Conservation (phyloP, 768 basidiomycete genomes). For the Russula foetens region DNA sequence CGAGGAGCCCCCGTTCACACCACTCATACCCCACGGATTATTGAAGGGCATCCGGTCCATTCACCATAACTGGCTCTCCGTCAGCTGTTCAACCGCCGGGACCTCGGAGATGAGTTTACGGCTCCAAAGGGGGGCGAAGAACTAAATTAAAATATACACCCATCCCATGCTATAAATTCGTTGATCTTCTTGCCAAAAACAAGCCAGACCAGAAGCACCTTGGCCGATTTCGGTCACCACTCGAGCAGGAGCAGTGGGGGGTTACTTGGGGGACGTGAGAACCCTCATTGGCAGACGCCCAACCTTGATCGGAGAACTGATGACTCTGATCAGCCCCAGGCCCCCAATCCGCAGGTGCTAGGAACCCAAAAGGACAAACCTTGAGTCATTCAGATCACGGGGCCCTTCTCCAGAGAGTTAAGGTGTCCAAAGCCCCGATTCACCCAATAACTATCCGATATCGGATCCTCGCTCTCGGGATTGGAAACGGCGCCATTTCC, state of each 20-base stretch:
- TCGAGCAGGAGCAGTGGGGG: neutral
- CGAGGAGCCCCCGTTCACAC: neutral
- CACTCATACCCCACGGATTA: neutral
- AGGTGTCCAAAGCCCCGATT: conserved; percentile 6
- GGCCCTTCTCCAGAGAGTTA: neutral
- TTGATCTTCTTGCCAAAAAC: neutral
- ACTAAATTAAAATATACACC: conserved; percentile 12
- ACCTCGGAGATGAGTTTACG: conserved; percentile 13
- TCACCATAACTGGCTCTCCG: too few species aligned
- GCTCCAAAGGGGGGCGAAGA: neutral
- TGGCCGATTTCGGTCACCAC: conserved; percentile 8
- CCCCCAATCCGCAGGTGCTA: neutral
- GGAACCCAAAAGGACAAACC: conserved; percentile 2
- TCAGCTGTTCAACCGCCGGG: neutral
- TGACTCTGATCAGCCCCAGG: conserved; percentile 6
- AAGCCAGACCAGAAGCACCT: neutral
- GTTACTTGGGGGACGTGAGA: neutral
- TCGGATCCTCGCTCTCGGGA: conserved; percentile 8
- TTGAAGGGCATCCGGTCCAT: too few species aligned
- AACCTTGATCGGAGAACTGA: conserved; percentile 11
- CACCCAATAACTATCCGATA: conserved; percentile 6
- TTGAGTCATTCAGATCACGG: conserved; percentile 1
- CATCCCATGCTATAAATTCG: neutral
- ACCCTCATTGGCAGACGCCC: neutral
- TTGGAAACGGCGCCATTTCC: neutral